Evolutionary conservation across 75 land plant genomes (phyloP).

Genomic region (Cunninghamia lanceolata): DNA sequence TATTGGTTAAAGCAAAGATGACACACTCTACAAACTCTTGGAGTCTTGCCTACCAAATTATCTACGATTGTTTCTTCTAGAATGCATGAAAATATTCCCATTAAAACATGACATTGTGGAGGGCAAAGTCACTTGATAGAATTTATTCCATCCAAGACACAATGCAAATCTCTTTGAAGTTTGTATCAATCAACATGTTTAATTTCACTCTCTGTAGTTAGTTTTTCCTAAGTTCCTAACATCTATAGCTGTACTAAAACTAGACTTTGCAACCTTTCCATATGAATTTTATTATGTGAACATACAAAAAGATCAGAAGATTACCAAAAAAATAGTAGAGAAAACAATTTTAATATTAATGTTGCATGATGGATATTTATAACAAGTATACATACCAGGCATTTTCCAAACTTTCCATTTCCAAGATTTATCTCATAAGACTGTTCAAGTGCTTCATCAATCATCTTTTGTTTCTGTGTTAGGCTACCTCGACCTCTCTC

Average conservation of each 20-base stretch:
- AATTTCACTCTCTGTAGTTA: not conserved
- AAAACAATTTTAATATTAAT: not conserved
- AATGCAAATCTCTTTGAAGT: not conserved
- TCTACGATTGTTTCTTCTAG: not conserved
- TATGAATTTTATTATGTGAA: not conserved
- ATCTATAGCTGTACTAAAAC: not conserved
- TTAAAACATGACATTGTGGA: not conserved
- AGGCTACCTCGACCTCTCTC: conserved; percentile 42
- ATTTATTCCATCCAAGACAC: not conserved
- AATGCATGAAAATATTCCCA: not conserved
- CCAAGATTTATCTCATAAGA: conserved; percentile 77
- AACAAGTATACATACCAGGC: conserved; percentile 52
- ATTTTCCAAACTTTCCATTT: conserved; percentile 62
- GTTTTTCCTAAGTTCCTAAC: not conserved
- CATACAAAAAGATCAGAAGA: not conserved
- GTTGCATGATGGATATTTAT: not conserved
- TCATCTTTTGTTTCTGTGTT: conserved; percentile 50
- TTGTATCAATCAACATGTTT: not conserved
- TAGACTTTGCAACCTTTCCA: not conserved
- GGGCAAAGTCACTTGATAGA: not conserved
- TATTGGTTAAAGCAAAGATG: not conserved
- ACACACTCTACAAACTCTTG: not conserved
- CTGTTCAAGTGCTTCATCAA: conserved; percentile 53
- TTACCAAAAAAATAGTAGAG: not conserved
- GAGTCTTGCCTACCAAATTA: not conserved